Percentiles rank a stretch among this genome's conserved stretches.
These are phyloP conservation scores for Ogataea haglerorum DNA, from an alignment of 805 yeast species.

Conservation along the genomic window DNA sequence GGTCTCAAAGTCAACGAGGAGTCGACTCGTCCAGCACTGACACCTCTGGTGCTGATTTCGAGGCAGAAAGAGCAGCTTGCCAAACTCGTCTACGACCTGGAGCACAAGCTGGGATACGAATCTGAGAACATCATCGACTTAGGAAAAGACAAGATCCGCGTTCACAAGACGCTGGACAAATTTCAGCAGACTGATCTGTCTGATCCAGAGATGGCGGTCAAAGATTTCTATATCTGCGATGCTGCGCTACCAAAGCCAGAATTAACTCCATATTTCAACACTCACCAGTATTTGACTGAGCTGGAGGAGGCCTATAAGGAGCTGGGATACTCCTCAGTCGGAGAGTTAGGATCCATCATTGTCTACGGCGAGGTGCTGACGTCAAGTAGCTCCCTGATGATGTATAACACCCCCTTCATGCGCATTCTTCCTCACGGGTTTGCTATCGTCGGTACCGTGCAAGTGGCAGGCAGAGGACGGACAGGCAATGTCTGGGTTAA, in stretches of 20 bases:
- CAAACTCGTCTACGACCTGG: slow-evolving; percentile 33
- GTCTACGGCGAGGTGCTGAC: slow-evolving; percentile 87
- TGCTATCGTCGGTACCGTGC: slow-evolving; percentile 70
- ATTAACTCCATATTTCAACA: slow-evolving; percentile 72
- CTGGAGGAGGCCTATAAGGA: slow-evolving; percentile 36
- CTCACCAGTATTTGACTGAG: slow-evolving; percentile 48
- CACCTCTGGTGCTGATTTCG: slow-evolving; percentile 61
- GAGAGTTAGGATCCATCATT: slow-evolving; percentile 57
- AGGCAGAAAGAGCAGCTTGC: slow-evolving; percentile 30
- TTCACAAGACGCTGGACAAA: slow-evolving; percentile 40
- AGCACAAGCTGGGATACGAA: slow-evolving; percentile 34
- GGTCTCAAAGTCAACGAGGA: slow-evolving; percentile 68
- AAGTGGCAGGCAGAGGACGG: slow-evolving; percentile 89
- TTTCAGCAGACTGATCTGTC: slow-evolving; percentile 36
- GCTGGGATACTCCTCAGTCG: slow-evolving; percentile 25
- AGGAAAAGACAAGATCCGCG: slow-evolving; percentile 51
- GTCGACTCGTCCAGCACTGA: slow-evolving; percentile 56
- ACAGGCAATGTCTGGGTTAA: slow-evolving; percentile 95
- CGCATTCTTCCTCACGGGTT: slow-evolving; percentile 66
- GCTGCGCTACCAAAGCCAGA: slow-evolving; percentile 43
- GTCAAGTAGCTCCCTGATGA: slow-evolving; percentile 78
- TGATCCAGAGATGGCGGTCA: slow-evolving; percentile 55
- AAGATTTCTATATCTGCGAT: slow-evolving; percentile 50
- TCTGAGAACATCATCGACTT: slow-evolving; percentile 45
- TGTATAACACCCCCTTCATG: slow-evolving; percentile 62